Evolutionary conservation across 345 rosid genomes (phyloP), one percentile per base, ranked within the genome.

Genomic region (Syzygium grande): DNA sequence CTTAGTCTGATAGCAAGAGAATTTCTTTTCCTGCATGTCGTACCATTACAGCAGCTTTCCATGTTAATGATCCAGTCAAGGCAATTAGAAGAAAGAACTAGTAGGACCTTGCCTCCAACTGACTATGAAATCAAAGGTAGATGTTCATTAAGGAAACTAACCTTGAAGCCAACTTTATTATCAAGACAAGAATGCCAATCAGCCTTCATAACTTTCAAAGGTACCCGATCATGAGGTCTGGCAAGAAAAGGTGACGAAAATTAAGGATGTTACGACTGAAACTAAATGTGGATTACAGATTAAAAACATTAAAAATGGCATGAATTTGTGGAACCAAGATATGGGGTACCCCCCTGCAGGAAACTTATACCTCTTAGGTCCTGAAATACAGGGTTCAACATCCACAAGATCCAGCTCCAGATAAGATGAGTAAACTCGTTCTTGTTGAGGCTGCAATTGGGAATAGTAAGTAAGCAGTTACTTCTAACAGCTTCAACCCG

Each of bases 211-310:
- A 94, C 97, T 90, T 91, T 98, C 91, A 98, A 89, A 85, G 97
- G 91, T 90, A 98, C 99, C 83, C 99, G 96, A 88, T 96, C 99
- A 87, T 98, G 99, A 89, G 99, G 99, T 91, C 99, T 98, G 92
- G 54, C 86, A 90, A 86, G 87, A 89, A 87, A 86, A 6, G 54
- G 41, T 23, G 27, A 46, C 16, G 9, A 27, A 30, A n/a, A 54
- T 77, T 61, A 83, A 56, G 59, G 46, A 51, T 19, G 83, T 21
- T 9, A 16, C 22, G 10, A 86, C 41, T 10, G 86, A 73, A 84
- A 25, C n/a, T 73, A 27, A 61, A 55, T 15, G 6, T 58, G 86
- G 79, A 29, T 56, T 58, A 23, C n/a, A 6, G 56, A 84, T 34
- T 11, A n/a, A 58, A 87, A 41, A 7, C 84, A 88, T 38, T 25